These are phyloP conservation scores for Warburgia ugandensis DNA, from an alignment of 164 flowering plant species.

Conservation along the genomic window DNA sequence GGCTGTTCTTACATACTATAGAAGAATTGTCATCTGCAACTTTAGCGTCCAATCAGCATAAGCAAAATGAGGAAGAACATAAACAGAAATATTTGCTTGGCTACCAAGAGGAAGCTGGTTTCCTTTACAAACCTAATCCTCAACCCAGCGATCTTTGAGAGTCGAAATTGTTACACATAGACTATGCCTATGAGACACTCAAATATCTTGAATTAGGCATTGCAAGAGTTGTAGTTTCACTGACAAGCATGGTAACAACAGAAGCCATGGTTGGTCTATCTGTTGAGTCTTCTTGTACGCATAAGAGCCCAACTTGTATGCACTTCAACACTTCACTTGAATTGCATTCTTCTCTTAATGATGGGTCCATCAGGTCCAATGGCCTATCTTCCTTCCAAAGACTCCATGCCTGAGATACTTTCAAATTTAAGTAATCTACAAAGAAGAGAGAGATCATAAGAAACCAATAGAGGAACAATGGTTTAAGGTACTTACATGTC, in stretches of 20 bases:
- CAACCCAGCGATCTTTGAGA: too few relatives aligned
- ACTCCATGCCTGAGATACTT: constrained; percentile 6
- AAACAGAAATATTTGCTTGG: too few relatives aligned
- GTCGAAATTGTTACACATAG: too few relatives aligned
- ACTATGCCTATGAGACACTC: too few relatives aligned
- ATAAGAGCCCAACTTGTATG: constrained; percentile 7
- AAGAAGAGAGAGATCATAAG: not conserved
- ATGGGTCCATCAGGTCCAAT: constrained; percentile 6
- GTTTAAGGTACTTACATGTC: constrained; percentile 1
- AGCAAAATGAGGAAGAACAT: too few relatives aligned
- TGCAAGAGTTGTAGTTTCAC: constrained; percentile 6
- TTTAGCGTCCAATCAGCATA: too few relatives aligned
- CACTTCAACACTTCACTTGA: not conserved
- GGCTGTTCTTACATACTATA: too few relatives aligned
- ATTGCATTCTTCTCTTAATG: not conserved
- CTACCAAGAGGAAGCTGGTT: too few relatives aligned
- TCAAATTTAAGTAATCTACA: not conserved
- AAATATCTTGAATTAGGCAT: too few relatives aligned
- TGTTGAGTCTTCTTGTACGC: constrained; percentile 8
- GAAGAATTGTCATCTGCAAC: too few relatives aligned
- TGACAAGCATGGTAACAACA: constrained; percentile 4
- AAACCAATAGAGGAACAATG: not conserved
- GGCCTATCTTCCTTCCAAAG: constrained; percentile 5
- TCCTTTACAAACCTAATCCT: too few relatives aligned
- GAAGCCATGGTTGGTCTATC: constrained; percentile 5